Evolutionary conservation across 768 basidiomycete genomes (phyloP), one percentile per base, ranked within the genome.

Genomic region (Leccinum uliginosum): DNA sequence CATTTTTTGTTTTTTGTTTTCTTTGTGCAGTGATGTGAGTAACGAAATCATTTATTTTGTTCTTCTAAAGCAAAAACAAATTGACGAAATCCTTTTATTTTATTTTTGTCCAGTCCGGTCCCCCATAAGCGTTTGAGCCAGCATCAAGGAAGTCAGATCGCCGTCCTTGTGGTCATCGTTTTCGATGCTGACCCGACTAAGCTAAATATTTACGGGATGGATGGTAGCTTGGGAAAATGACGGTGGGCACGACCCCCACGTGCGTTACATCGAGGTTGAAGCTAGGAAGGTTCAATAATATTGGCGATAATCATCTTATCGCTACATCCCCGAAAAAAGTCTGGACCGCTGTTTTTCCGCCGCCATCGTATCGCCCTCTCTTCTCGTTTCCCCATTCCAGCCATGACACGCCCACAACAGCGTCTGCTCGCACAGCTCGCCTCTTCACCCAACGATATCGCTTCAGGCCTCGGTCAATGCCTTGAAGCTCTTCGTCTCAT

Each of bases 401-500:
- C 46, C 38, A 72, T 70, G 70, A 32, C 56, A 50, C 70, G 57
- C 38, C 34, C 70, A 21, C 68, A 70, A 12, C 62, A 73, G 26
- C 70, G 68, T 17, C 53, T 71, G 2, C 65, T 71, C 49, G 45
- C 71, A 9, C 70, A 71, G 15, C 62, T 71, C 45, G 62, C 70
- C 21, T 62, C 71, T 1, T 71, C 71, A 14, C 69, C 66, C 45
- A 71, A 73, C 55, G 66, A 73, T 26, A 57, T 73, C 12, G 71
- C 71, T 1, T 69, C 70, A 0, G 71, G 70, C 2, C 62, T 71
- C 12, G 70, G 70, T 0, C 70, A 73, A 17, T 73, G 71, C n/a
- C 65, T 70, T 24, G 69, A 73, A 45, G 70, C 70, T 0, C 68
- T 71, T 6, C 65, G 69, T 7, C 71, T 73, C 38, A 61, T 73